phyloP scores from a whole-genome alignment of 208 protist species.

The Acanthamoeba castellanii region DNA sequence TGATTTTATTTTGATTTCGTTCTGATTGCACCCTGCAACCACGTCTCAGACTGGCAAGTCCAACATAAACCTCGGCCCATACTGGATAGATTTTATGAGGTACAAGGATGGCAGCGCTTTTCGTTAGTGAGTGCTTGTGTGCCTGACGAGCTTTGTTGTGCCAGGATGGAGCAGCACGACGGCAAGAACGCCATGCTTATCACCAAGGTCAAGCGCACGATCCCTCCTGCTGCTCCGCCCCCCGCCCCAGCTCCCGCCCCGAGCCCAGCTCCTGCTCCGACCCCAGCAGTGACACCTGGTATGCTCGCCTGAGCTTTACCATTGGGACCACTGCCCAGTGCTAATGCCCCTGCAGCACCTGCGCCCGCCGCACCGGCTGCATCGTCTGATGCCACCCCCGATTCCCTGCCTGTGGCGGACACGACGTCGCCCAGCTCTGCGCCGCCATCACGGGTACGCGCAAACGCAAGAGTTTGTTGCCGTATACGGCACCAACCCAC shows the following conservation, averaged over 20 bases:
- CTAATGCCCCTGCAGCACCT: neutral
- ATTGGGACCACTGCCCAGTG: neutral
- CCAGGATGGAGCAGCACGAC: slow-evolving; percentile 26
- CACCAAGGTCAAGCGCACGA: slow-evolving; percentile 14
- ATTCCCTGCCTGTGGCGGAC: neutral
- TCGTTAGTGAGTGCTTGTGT: neutral
- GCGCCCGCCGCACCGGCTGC: too few species aligned
- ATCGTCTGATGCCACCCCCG: too few species aligned
- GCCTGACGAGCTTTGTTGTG: neutral
- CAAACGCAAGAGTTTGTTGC: too few species aligned
- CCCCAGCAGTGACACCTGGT: too few species aligned
- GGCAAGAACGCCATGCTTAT: slow-evolving; percentile 40
- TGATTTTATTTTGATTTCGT: neutral
- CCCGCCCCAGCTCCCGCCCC: neutral
- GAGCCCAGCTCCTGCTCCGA: neutral
- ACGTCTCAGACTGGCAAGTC: neutral
- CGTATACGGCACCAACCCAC: too few species aligned
- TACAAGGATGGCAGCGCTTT: neutral
- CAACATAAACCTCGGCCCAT: neutral
- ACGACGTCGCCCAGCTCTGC: neutral
- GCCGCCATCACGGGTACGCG: neutral
- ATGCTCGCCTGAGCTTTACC: neutral
- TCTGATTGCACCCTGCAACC: neutral
- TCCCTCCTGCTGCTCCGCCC: neutral
- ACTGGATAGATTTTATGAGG: slow-evolving; percentile 26